Conservation (phyloP, 257 asterid genomes). For the Forsythia viridissima region DNA sequence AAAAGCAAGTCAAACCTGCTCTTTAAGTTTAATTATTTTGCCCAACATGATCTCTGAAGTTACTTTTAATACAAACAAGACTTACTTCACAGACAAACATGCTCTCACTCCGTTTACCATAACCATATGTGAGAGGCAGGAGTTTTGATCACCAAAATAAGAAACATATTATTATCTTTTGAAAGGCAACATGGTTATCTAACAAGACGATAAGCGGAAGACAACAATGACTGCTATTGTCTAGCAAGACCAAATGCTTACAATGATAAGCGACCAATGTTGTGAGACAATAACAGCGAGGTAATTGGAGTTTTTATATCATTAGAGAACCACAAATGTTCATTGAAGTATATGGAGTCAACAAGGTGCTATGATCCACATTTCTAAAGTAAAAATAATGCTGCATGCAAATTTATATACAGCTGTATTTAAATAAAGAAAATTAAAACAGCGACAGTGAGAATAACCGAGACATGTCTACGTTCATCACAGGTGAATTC, state of each 20-base stretch:
- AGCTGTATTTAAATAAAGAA: not conserved
- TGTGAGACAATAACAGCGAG: not conserved
- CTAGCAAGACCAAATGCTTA: not conserved
- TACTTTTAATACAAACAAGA: not conserved
- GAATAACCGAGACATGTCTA: not conserved
- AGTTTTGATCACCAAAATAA: not conserved
- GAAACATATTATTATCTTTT: not conserved
- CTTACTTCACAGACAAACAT: not conserved
- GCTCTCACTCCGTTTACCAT: not conserved
- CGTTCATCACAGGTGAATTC: not conserved
- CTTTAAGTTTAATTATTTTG: not conserved
- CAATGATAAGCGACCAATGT: not conserved
- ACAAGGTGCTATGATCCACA: not conserved
- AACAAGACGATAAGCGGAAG: not conserved
- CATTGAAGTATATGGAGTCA: not conserved
- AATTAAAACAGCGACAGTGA: not conserved
- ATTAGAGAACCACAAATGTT: not conserved
- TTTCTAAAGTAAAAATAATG: not conserved
- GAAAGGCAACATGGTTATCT: not conserved
- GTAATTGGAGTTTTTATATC: not conserved
- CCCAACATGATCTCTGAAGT: not conserved
- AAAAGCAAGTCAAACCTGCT: not conserved
- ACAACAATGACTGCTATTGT: not conserved
- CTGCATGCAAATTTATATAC: not conserved
- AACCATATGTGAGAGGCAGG: not conserved